Evolutionary conservation across 176 grass and related monocot genomes (phyloP), one percentile per base, ranked within the genome.

Genomic region (Olyra latifolia): DNA sequence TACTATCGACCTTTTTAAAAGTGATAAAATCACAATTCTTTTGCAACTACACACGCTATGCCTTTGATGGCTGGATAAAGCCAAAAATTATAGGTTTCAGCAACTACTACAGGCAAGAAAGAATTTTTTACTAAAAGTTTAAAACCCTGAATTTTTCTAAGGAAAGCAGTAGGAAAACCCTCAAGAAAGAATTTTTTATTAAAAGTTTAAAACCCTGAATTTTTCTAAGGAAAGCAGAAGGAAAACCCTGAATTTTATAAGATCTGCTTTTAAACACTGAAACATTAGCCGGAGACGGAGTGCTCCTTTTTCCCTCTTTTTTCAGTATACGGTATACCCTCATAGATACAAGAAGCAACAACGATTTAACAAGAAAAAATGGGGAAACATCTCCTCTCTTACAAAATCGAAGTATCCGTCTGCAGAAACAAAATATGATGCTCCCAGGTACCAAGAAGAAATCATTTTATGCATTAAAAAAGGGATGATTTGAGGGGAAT

Each of bases 1-100:
- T 16, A 62, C 7, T 64, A 38, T 20, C 7, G 16, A 54, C 16
- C 39, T 41, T 69, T 60, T 32, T 27, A n/a, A 55, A 69, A 38
- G 66, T 1, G 47, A 1, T 41, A 62, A 47, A 62, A 43, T 12
- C 22, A n/a, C 10, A 70, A 42, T 1, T 12, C 48, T 66, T 68
- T 61, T 71, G 22, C 24, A 85, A 3, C 53, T 42, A 81, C 49
- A 24, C 78, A 85, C 35, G 32, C 48, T 55, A 32, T 25, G 16
- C 6, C 25, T n/a, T n/a, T n/a, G n/a, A n/a, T n/a, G n/a, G n/a
- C n/a, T 8, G 67, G 10, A 73, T 57, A 72, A 5, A 73, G 6
- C 8, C 17, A 62, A 63, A 74, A 63, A 57, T 38, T 6, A 42
- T 6, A 62, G 6, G 10, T 35, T 80, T 57, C 4, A 48, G 80